Conservation (phyloP, 2,329 filamentous ascomycete genomes). For the Fusarium nanum region DNA sequence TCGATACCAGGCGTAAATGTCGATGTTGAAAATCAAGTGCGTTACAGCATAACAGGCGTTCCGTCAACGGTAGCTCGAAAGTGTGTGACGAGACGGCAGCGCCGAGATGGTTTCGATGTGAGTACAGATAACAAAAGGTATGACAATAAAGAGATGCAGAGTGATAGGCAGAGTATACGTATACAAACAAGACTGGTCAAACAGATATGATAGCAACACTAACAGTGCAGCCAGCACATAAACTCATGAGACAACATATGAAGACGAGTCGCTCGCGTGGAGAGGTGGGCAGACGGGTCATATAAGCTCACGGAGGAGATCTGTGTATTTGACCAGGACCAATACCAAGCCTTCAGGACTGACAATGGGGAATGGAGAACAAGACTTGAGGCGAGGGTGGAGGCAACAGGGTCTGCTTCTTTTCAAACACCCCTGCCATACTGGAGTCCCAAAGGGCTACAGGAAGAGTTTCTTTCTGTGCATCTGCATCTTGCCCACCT, state of each 20-base stretch:
- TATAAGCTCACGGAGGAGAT: conserved; percentile 48
- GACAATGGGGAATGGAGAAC: conserved; percentile 31
- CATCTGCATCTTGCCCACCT: conserved; percentile 44
- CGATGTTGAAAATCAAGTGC: background rate
- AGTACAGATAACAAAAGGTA: conserved; percentile 8
- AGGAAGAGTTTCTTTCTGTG: conserved; percentile 32
- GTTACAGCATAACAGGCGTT: conserved; percentile 14
- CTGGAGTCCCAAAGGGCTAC: conserved; percentile 20
- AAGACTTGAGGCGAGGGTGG: conserved; percentile 38
- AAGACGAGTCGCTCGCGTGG: conserved; percentile 33
- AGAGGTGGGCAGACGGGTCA: conserved; percentile 45
- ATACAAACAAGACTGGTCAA: conserved; percentile 31
- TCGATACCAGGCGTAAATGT: conserved; percentile 1
- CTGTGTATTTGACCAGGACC: conserved; percentile 27
- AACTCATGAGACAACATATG: conserved; percentile 29
- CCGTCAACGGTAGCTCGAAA: conserved; percentile 10
- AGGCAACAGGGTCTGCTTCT: conserved; percentile 28
- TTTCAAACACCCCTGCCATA: conserved; percentile 34
- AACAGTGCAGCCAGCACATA: conserved; percentile 24
- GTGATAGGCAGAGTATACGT: conserved; percentile 12
- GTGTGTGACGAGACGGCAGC: conserved; percentile 15
- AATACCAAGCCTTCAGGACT: conserved; percentile 33
- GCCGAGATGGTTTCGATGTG: conserved; percentile 22
- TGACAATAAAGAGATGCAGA: conserved; percentile 14
- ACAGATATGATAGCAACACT: conserved; percentile 20